Evolutionary conservation across 495 filamentous ascomycete species (phyloP).

Genomic region (Neurospora sp.): DNA sequence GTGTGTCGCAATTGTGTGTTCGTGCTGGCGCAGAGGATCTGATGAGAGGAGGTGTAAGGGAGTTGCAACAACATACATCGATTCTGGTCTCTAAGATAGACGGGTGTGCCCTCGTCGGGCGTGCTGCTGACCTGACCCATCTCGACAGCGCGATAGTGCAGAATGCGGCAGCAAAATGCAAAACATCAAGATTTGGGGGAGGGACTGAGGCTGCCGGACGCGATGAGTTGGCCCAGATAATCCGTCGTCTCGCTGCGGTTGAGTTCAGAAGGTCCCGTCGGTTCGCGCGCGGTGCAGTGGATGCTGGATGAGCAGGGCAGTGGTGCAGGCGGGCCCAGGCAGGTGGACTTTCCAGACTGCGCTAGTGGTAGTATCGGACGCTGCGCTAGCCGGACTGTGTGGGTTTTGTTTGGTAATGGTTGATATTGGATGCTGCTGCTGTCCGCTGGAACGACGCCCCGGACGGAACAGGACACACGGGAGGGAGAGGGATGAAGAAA

Average conservation of each 20-base stretch:
- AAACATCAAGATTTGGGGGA: not conserved
- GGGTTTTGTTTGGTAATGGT: not conserved
- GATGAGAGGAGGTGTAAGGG: slow-evolving; percentile 1
- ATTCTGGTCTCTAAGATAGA: slow-evolving; percentile 85
- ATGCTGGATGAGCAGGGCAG: not conserved
- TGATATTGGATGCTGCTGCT: not conserved
- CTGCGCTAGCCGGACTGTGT: not conserved
- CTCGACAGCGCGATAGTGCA: slow-evolving; percentile 19
- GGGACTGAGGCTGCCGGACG: not conserved
- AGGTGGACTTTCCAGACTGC: not conserved
- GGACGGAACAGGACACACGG: not conserved
- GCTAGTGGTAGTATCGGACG: not conserved
- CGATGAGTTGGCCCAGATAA: not conserved
- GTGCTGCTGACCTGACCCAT: slow-evolving; percentile 95
- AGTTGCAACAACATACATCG: slow-evolving; percentile 49
- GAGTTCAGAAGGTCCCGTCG: not conserved
- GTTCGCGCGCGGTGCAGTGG: not conserved
- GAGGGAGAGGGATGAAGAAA: not conserved
- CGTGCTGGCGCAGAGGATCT: not conserved
- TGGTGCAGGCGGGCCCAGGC: not conserved
- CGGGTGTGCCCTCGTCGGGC: slow-evolving; percentile 70
- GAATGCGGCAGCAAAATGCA: not conserved
- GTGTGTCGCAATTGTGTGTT: not conserved
- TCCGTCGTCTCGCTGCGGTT: not conserved
- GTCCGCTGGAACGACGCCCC: not conserved